Evolutionary conservation across 164 flowering plant species (phyloP), one percentile per base, ranked within the genome.

Genomic region (Magnolia sinica): DNA sequence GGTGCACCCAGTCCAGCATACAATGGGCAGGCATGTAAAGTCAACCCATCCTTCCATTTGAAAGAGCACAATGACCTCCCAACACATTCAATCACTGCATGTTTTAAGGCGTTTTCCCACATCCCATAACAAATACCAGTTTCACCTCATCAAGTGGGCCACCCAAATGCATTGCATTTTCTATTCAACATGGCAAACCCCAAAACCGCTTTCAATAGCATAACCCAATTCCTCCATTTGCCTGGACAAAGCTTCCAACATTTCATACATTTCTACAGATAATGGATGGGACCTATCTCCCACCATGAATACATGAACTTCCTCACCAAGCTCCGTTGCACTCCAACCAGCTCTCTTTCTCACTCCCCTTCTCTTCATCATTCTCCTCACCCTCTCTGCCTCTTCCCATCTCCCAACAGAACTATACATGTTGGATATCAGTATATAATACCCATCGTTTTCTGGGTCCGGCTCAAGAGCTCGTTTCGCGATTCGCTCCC

Each of bases 271-370:
- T 14, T 24, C 71, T 65, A 52, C 63, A 0, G 89, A 87, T 70
- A 85, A 77, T 52, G 90, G 87, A 70, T 92, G 94, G 68, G 87
- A 84, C 9, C 11, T 49, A 22, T 74, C 76, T 50, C 70, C 71
- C 16, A 50, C 63, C 9, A 64, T 19, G 70, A 73, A 73, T 22
- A 73, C 67, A 72, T 67, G 58, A 55, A 73, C 76, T 29, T 64
- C 73, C 23, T 31, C 51, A 66, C 13, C 18, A 72, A 68, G 19
- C 73, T 80, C 85, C 24, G 81, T 64, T 65, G 85, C 76, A 84
- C 93, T 93, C 93, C 95, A 91, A 24, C 92, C 98, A 77, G 83
- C 85, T 73, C 20, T 78, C 82, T 92, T 93, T 64, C 70, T 85
- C 66, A 93, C 82, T n/a, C 88, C 86, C 74, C 80, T 81, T 51